Conservation (phyloP, 768 basidiomycete species). For the Kwoniella mangroviensis region DNA sequence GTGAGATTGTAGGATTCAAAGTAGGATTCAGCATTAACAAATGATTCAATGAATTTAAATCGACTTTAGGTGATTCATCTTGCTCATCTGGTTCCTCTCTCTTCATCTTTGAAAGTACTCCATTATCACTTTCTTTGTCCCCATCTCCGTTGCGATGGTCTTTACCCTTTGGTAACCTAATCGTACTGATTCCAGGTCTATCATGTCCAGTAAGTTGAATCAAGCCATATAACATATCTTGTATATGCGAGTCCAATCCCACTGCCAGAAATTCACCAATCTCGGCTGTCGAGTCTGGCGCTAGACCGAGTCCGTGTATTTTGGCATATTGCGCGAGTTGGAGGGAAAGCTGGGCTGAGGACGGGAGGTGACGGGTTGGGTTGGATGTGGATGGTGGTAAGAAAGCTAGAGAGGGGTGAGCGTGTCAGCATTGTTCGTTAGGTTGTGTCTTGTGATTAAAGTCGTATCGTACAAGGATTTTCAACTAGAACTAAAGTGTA, state of each 20-base stretch:
- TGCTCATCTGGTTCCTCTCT: conserved; percentile 46
- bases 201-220: conserved; percentile 38
- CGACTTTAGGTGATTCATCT: conserved; percentile 34
- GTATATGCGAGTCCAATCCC: conserved; percentile 42
- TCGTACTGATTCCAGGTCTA: conserved; percentile 36
- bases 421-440: conserved; percentile 8
- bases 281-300: conserved; percentile 30
- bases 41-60: conserved; percentile 34
- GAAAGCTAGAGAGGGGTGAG: conserved; percentile 19
- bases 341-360: conserved; percentile 37
- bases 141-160: neutral
- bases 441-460: neutral
- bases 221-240: conserved; percentile 37
- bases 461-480: too few species aligned
- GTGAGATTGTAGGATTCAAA: conserved; percentile 38
- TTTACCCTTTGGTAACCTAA: conserved; percentile 23
- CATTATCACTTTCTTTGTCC: neutral
- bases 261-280: conserved; percentile 51
- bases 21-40: conserved; percentile 38
- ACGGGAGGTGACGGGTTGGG: conserved; percentile 35
- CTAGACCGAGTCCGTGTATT: conserved; percentile 28
- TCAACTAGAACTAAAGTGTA: too few species aligned
- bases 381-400: conserved; percentile 28
- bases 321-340: conserved; percentile 37
- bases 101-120: neutral